These are phyloP conservation scores for Collariella sp. DNA, from an alignment of 495 filamentous ascomycete species.

Conservation along the genomic window DNA sequence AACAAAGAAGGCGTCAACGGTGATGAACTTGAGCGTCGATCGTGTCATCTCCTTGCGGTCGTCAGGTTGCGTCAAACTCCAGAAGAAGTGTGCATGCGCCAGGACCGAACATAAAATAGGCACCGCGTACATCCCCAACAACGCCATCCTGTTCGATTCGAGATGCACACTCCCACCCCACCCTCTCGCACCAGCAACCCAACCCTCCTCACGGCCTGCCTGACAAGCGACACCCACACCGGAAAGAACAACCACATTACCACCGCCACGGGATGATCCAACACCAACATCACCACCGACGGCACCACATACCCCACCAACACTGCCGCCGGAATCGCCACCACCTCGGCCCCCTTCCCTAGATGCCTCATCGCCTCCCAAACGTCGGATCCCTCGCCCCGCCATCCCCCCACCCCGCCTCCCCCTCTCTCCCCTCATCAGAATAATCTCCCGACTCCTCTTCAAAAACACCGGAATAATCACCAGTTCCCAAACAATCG, in stretches of 20 bases:
- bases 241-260: constrained; percentile 45
- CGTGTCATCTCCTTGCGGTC: constrained; percentile 36
- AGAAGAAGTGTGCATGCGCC: constrained; percentile 26
- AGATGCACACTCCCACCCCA: constrained; percentile 24
- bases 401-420: background rate
- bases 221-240: constrained; percentile 29
- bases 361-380: constrained; percentile 30
- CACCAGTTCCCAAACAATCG: constrained; percentile 35
- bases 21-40: constrained; percentile 27
- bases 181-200: constrained; percentile 5
- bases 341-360: constrained; percentile 24
- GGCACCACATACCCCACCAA: constrained; percentile 31
- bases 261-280: constrained; percentile 62
- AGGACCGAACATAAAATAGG: constrained; percentile 29
- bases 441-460: constrained; percentile 22
- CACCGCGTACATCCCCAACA: constrained; percentile 27
- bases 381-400: constrained; percentile 19
- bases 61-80: constrained; percentile 23
- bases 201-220: constrained; percentile 21
- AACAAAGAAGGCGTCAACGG: constrained; percentile 29
- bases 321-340: constrained; percentile 34
- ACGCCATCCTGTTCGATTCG: constrained; percentile 21
- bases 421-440: constrained; percentile 10
- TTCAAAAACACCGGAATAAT: constrained; percentile 36
- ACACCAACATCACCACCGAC: constrained; percentile 59